Percentiles rank a stretch among this genome's conserved stretches.
Conservation (phyloP, 208 protist genomes). For the Leishmania amazonensis region DNA sequence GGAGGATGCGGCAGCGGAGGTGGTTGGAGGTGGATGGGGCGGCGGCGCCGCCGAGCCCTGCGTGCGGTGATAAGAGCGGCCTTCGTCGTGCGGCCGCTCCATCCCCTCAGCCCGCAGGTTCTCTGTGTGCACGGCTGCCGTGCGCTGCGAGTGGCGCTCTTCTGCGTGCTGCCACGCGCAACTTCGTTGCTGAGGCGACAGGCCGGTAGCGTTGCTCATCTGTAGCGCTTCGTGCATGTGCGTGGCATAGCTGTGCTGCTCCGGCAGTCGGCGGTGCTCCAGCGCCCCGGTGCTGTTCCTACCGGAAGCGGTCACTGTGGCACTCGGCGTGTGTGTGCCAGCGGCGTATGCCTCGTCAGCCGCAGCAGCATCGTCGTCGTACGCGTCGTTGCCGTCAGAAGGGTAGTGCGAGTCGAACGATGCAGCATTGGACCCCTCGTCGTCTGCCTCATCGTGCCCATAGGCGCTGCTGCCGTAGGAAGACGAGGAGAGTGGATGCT, state of each 20-base stretch:
- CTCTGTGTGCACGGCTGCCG: neutral
- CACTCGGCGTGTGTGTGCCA: neutral
- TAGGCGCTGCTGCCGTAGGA: neutral
- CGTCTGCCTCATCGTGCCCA: neutral
- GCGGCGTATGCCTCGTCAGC: neutral
- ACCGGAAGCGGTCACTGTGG: neutral
- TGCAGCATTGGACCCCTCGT: neutral
- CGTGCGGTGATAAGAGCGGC: neutral
- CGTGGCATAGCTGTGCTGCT: constrained; percentile 9
- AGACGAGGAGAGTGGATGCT: neutral
- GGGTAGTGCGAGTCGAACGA: neutral
- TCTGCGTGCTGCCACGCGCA: neutral
- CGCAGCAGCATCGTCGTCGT: neutral
- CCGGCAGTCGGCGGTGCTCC: constrained; percentile 8
- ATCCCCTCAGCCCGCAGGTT: neutral
- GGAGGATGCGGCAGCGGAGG: neutral
- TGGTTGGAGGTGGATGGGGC: neutral
- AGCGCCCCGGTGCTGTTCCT: neutral
- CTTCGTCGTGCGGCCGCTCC: neutral
- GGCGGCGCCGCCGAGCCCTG: neutral
- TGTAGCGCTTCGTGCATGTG: neutral
- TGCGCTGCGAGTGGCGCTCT: neutral
- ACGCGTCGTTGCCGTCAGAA: neutral
- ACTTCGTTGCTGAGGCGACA: neutral
- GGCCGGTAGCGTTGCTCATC: neutral